A percentile compares a stretch with the other conserved stretches of the same genome.
phyloP scores from a whole-genome alignment of 352 stramenopile genomes.

The Phytophthora litchii region DNA sequence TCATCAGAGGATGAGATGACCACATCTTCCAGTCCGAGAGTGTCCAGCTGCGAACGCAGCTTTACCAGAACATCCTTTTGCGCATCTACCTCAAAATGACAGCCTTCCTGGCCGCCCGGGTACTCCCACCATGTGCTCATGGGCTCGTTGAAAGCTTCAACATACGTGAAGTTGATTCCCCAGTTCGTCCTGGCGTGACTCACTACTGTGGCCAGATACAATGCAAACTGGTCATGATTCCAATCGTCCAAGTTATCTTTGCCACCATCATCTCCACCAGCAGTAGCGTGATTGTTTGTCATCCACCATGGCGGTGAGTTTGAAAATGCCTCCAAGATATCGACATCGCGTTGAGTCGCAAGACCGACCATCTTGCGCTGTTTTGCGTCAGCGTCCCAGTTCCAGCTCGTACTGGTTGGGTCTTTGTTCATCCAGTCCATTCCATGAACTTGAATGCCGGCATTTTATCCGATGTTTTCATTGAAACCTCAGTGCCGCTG shows the following conservation, averaged over 20 bases:
- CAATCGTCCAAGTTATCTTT: slow-evolving; percentile 52
- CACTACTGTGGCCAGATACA: slow-evolving; percentile 47
- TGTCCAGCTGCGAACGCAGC: slow-evolving; percentile 44
- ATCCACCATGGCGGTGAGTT: slow-evolving; percentile 70
- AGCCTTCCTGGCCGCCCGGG: slow-evolving; percentile 55
- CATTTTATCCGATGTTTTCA: slow-evolving; percentile 51
- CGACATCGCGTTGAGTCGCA: slow-evolving; percentile 40
- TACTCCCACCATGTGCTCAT: slow-evolving; percentile 57
- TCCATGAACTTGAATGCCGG: slow-evolving; percentile 54
- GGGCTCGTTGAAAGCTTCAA: slow-evolving; percentile 66
- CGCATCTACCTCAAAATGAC: slow-evolving; percentile 49
- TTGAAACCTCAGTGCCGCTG: slow-evolving; percentile 35
- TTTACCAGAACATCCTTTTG: slow-evolving; percentile 52
- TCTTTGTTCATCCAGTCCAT: slow-evolving; percentile 50
- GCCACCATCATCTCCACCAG: slow-evolving; percentile 38
- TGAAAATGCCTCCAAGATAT: slow-evolving; percentile 55
- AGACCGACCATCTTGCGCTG: slow-evolving; percentile 44
- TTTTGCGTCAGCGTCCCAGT: slow-evolving; percentile 45
- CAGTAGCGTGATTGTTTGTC: slow-evolving; percentile 52
- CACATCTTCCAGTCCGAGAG: slow-evolving; percentile 32
- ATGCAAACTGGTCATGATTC: slow-evolving; percentile 47
- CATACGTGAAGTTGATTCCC: slow-evolving; percentile 52
- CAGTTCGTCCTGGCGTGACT: slow-evolving; percentile 48
- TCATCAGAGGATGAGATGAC: slow-evolving; percentile 55
- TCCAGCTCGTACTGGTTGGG: slow-evolving; percentile 44